Base-by-base conservation (phyloP, 495 filamentous ascomycete species). In the Annulohypoxylon stygium region DNA sequence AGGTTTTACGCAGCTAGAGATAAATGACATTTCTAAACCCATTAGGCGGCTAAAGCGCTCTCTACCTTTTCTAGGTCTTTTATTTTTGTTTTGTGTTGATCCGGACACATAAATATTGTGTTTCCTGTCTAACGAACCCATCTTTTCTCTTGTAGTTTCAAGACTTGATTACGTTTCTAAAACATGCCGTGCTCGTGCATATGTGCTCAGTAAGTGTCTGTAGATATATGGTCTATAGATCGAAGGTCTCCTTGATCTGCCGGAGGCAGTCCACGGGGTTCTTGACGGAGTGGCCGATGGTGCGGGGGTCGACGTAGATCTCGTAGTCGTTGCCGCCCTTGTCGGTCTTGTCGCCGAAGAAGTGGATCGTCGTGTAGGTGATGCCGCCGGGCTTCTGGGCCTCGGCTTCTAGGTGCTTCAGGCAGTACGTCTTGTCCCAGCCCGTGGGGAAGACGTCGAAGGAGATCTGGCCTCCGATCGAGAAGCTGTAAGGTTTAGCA, bases 371-470 rank as follows among this genome's bases (percentile, higher is more conserved):
- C 62, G 87, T 92, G 82, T 94, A 99, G 8, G 90, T 81, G 65
- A 93, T 82, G 43, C 93, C 93, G 66, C 86, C 88, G 7, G 85
- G 83, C 70, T 85, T 81, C 73, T 89, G 84, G 77, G 91, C 92
- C 80, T 98, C 96, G 61, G 89, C 87, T 82, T 93, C 92, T 34
- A 99, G 79, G 80, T 98, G 94, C 75, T 88, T 86, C 72, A 99
- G 84, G 82, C 95, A 97, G 85, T 95, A 99, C n/a, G 92, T 97
- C 88, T 98, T 99, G 83, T 99, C 95, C 96, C 96, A 99, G 74
- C 96, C 96, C 1, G 83, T 90, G 59, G 96, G 96, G 87, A 99
- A 99, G 69, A 98, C 93, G 78, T 99, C 96, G 84, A 99, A 99
- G 65, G 93, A 97, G 78, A 99, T 97, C 76, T 98, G 93, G 45